phyloP scores from a whole-genome alignment of 306 rosid genomes.

The Cyamopsis tetragonoloba region DNA sequence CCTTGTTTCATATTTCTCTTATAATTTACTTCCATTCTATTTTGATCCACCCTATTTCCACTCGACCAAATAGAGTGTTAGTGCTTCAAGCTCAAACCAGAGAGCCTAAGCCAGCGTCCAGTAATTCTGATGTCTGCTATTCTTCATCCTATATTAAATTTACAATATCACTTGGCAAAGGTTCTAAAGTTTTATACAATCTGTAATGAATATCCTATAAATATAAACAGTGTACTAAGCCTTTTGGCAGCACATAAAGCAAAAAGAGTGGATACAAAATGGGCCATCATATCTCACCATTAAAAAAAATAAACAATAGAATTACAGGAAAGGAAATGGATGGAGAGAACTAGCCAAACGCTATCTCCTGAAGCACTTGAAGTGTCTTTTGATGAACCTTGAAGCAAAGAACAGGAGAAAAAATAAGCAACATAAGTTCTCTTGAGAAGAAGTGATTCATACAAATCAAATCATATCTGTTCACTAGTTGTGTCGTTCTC shows the following conservation, averaged over 20 bases:
- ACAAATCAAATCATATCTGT: too few relatives aligned
- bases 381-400: slow-evolving; percentile 95
- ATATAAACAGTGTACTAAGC: slow-evolving; percentile 21
- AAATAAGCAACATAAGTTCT: too few relatives aligned
- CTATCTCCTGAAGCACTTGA: slow-evolving; percentile 79
- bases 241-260: slow-evolving; percentile 16
- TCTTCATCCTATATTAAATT: background rate
- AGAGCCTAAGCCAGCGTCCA: background rate
- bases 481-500: too few relatives aligned
- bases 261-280: slow-evolving; percentile 4
- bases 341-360: slow-evolving; percentile 42
- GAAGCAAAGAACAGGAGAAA: slow-evolving; percentile 22
- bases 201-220: slow-evolving; percentile 10
- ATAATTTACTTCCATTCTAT: too few relatives aligned
- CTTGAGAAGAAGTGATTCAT: too few relatives aligned
- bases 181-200: background rate
- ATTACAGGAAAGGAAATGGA: background rate
- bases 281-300: slow-evolving; percentile 3
- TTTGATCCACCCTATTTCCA: too few relatives aligned
- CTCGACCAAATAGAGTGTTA: background rate
- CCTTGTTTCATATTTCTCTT: too few relatives aligned
- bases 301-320: background rate
- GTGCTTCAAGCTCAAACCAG: background rate
- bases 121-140: background rate
- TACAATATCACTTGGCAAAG: slow-evolving; percentile 16